Conservation (phyloP, 352 stramenopile genomes). For the Vaucheria bursata region DNA sequence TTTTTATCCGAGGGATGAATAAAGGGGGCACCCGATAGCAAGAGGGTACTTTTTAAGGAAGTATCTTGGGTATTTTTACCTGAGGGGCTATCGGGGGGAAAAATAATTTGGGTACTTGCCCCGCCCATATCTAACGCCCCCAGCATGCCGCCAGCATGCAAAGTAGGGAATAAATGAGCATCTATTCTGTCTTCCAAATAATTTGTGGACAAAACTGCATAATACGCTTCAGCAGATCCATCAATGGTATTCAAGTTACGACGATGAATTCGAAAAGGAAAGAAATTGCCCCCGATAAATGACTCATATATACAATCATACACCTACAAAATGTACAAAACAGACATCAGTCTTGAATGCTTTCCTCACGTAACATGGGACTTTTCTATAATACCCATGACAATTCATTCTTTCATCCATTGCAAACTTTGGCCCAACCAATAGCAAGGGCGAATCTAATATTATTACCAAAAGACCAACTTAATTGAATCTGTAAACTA, state of each 20-base stretch:
- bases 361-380: too few species aligned
- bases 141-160: constrained; percentile 9
- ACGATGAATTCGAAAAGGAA: constrained; percentile 42
- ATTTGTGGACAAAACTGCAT: constrained; percentile 39
- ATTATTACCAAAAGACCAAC: too few species aligned
- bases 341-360: too few species aligned
- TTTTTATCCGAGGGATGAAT: too few species aligned
- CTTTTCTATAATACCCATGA: too few species aligned
- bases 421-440: too few species aligned
- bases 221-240: constrained; percentile 39
- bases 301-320: constrained; percentile 44
- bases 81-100: constrained; percentile 11
- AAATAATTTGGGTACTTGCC: constrained; percentile 47
- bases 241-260: constrained; percentile 38
- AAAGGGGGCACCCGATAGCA: too few species aligned
- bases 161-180: constrained; percentile 25
- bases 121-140: constrained; percentile 43
- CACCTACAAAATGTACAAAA: constrained; percentile 1
- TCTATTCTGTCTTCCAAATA: constrained; percentile 43
- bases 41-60: too few species aligned
- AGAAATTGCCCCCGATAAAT: constrained; percentile 14
- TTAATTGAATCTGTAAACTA: too few species aligned
- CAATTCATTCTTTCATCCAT: too few species aligned
- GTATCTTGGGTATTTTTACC: too few species aligned
- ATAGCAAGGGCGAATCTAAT: too few species aligned